Conservation (phyloP, 495 filamentous ascomycete species). For the Niebla homalea region DNA sequence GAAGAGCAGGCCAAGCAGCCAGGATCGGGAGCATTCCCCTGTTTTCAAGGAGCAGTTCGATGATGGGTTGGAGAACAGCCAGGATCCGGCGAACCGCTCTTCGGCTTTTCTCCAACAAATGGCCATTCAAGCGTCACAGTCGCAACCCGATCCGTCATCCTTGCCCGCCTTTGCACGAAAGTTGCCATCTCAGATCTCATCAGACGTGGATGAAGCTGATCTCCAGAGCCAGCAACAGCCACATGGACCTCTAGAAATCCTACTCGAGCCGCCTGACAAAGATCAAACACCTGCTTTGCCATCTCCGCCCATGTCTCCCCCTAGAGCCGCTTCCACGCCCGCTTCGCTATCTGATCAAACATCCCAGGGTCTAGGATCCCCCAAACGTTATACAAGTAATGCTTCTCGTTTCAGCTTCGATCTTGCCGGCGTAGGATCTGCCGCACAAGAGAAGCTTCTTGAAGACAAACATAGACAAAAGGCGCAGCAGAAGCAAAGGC, state of each 20-base stretch:
- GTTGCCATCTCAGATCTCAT: constrained; percentile 26
- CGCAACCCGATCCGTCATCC: constrained; percentile 23
- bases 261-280: constrained; percentile 25
- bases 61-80: constrained; percentile 31
- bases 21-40: constrained; percentile 40
- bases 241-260: constrained; percentile 21
- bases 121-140: constrained; percentile 25
- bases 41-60: constrained; percentile 59
- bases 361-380: constrained; percentile 31
- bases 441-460: constrained; percentile 64
- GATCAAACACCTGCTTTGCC: constrained; percentile 23
- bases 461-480: constrained; percentile 77
- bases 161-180: constrained; percentile 40
- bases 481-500: constrained; percentile 34
- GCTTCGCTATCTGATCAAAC: constrained; percentile 34
- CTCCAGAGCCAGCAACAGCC: constrained; percentile 6
- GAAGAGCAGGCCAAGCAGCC: constrained; percentile 10
- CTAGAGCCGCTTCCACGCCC: constrained; percentile 27
- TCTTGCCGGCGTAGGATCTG: constrained; percentile 62
- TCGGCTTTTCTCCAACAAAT: constrained; percentile 29
- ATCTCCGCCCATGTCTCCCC: constrained; percentile 26
- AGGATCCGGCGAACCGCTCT: constrained; percentile 27
- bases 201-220: not conserved
- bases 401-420: constrained; percentile 89
- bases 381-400: constrained; percentile 72